phyloP scores from a whole-genome alignment of 352 stramenopile genomes.

The Globisporangium alternatum region DNA sequence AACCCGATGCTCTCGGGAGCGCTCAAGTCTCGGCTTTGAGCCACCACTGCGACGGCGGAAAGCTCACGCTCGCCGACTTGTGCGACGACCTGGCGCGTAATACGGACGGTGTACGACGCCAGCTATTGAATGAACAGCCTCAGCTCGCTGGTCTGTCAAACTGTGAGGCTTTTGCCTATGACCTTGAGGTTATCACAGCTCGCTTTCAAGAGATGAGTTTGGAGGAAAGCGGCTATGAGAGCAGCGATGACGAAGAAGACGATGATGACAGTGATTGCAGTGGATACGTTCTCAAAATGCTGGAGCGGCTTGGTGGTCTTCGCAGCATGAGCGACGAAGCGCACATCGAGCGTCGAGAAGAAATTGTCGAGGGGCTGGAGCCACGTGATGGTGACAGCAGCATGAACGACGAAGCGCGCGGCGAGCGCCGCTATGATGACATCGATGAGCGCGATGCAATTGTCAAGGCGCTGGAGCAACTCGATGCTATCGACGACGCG shows the following conservation, averaged over 20 bases:
- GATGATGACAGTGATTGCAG: background rate
- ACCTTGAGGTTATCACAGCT: background rate
- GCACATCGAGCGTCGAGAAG: background rate
- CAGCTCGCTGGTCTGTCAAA: background rate
- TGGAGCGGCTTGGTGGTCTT: background rate
- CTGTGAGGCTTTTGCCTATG: background rate
- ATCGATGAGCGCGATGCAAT: too few species aligned
- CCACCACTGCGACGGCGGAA: background rate
- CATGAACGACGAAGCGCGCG: background rate
- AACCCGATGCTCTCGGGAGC: too few species aligned
- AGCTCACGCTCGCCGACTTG: background rate
- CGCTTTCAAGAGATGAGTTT: background rate
- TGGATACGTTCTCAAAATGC: background rate
- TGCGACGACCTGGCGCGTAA: background rate
- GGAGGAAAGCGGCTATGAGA: background rate
- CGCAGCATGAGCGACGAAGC: too few species aligned
- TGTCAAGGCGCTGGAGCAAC: too few species aligned
- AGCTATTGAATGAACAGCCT: background rate
- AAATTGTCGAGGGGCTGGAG: background rate
- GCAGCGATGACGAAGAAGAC: background rate
- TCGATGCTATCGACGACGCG: background rate
- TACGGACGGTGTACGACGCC: background rate
- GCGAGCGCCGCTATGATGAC: background rate
- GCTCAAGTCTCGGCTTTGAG: background rate
- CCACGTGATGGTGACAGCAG: background rate